A percentile compares a stretch with the other conserved stretches of the same genome.
Conservation (phyloP, 805 yeast species). For the Spathaspora hagerdaliae region DNA sequence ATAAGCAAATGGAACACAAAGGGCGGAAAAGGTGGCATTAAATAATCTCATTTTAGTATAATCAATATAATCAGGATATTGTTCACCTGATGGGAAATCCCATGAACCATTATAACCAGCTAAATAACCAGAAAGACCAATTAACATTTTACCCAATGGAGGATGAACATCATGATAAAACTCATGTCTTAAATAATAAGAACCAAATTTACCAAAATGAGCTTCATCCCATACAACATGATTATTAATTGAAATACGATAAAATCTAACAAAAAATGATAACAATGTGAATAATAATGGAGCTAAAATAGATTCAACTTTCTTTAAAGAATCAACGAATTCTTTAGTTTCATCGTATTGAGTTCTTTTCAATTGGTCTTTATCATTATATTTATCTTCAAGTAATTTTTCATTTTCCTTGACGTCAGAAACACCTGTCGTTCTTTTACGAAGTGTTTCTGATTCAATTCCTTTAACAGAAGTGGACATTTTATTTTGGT, state of each 20-base stretch:
- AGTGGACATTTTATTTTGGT: no score
- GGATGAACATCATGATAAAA: conserved; percentile 88
- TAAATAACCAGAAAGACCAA: conserved; percentile 72
- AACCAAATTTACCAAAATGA: conserved; percentile 84
- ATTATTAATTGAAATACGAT: conserved; percentile 51
- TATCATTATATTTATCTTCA: conserved; percentile 7
- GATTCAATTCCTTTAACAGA: conserved; percentile 16
- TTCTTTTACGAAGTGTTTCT: conserved; percentile 17
- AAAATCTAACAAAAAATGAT: conserved; percentile 64
- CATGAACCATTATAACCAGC: conserved; percentile 84
- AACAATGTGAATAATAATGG: conserved; percentile 64
- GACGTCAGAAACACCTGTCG: background rate
- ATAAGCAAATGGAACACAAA: conserved; percentile 69
- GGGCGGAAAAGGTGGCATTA: conserved; percentile 64
- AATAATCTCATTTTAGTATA: conserved; percentile 66
- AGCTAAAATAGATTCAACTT: conserved; percentile 41
- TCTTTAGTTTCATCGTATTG: conserved; percentile 24
- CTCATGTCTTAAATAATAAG: conserved; percentile 72
- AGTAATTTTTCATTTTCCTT: background rate
- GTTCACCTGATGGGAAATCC: conserved; percentile 64
- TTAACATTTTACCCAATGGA: conserved; percentile 77
- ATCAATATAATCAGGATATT: conserved; percentile 59
- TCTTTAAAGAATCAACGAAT: conserved; percentile 22
- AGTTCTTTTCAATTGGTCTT: conserved; percentile 17
- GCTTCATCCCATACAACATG: conserved; percentile 88